These are phyloP conservation scores for Pueraria montana DNA, from an alignment of 306 rosid genomes.

Conservation along the genomic window DNA sequence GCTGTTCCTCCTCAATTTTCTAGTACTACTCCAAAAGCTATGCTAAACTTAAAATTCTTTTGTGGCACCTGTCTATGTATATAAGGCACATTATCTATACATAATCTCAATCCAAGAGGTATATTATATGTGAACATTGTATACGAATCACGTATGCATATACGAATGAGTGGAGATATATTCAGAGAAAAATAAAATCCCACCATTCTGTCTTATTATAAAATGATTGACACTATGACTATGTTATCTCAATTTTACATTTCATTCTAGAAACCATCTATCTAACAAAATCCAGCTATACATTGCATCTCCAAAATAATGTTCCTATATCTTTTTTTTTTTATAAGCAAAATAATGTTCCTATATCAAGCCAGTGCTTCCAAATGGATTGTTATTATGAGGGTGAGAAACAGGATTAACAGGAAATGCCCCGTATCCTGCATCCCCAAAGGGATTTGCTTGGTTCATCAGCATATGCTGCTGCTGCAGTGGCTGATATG, in stretches of 20 bases:
- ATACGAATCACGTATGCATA: background rate
- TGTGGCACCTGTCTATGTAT: background rate
- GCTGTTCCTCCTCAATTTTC: too few species aligned
- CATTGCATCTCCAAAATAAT: conserved; percentile 3
- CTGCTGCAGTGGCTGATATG: conserved; percentile 62
- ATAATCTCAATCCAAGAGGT: too few species aligned
- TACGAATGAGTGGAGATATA: background rate
- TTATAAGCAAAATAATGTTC: background rate
- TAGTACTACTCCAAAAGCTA: too few species aligned
- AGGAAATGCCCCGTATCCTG: conserved; percentile 70
- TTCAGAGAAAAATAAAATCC: background rate
- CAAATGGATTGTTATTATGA: conserved; percentile 83
- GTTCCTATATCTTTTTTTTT: conserved; percentile 49
- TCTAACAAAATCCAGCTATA: conserved; percentile 58
- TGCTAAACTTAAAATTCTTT: too few species aligned
- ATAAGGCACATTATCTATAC: too few species aligned
- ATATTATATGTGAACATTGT: too few species aligned
- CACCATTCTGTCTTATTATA: conserved; percentile 9
- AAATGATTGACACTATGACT: conserved; percentile 45
- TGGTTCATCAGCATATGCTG: conserved; percentile 71
- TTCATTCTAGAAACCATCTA: conserved; percentile 46
- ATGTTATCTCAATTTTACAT: conserved; percentile 46
- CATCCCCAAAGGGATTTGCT: conserved; percentile 81
- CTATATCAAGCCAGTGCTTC: conserved; percentile 75
- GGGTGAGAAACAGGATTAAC: conserved; percentile 59